Conservation (phyloP, 306 rosid genomes). For the Vigna angularis region DNA sequence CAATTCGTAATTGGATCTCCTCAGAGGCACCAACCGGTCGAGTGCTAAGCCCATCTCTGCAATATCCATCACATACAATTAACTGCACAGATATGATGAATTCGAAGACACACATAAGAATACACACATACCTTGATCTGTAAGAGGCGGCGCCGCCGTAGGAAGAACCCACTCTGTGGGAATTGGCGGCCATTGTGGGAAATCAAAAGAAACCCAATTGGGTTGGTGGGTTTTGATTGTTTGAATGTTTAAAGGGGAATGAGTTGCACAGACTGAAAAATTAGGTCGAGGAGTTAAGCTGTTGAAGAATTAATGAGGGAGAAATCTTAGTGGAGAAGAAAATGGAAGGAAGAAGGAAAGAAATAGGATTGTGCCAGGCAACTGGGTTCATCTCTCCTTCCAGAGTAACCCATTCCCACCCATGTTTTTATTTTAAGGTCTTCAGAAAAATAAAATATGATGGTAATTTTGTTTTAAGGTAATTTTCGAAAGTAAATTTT, state of each 20-base stretch:
- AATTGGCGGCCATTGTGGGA: conserved; percentile 63
- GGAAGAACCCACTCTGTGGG: conserved; percentile 52
- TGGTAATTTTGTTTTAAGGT: background rate
- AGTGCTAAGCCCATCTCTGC: conserved; percentile 83
- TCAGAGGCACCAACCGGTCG: conserved; percentile 68
- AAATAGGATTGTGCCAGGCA: background rate
- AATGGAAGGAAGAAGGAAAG: background rate
- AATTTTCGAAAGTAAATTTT: too few species aligned
- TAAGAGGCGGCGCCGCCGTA: conserved; percentile 68
- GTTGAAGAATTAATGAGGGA: background rate
- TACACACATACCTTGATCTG: conserved; percentile 63
- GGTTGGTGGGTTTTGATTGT: background rate
- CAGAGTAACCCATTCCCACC: background rate
- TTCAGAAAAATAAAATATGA: background rate
- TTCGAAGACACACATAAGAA: background rate
- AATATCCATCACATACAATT: conserved; percentile 23
- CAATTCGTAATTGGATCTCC: conserved; percentile 90
- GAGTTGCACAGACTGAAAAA: background rate
- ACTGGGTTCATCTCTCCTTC: background rate
- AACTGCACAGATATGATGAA: conserved; percentile 9
- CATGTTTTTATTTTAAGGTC: background rate
- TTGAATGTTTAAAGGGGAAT: background rate
- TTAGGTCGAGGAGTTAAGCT: background rate
- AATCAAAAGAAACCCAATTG: conserved; percentile 7
- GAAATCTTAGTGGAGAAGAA: conserved; percentile 10